Base-by-base conservation (phyloP, 1,139 yeast genomes). In the Meyerozyma smithsonii region DNA sequence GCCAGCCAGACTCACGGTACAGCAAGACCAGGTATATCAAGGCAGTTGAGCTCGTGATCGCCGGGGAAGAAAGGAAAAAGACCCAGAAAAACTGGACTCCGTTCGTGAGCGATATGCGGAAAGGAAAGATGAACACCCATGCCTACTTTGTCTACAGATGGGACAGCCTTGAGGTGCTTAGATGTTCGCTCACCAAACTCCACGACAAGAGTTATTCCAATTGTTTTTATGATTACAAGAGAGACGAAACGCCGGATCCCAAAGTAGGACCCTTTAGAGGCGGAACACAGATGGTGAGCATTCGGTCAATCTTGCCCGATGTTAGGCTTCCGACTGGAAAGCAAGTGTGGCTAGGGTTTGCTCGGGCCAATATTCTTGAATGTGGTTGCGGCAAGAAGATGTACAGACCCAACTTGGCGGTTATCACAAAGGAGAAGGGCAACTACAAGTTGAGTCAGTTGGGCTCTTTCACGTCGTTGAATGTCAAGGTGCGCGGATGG, bases 321-420 rank as follows among this genome's bases (percentile, higher is more conserved):
- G 35, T 42, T 11, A 37, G 51, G 37, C 36, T 52, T 5, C 54
- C 57, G 0, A 38, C 42, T 4, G 47, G 49, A 17, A 50, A 62
- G 38, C 61, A 59, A 40, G 46, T 60, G 8, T 66, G 69, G 70
- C 42, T 64, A 2, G 69, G 69, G 3, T 61, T 66, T 41, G 65
- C 69, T 2, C 48, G 72, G 36, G 68, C 71, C 5, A 71, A 66
- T 47, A 43, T 66, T 8, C 45, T 45, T 34, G 39, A 49, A n/a
- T 66, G 72, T 50, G 71, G 70, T 4, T 66, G 72, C 49, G 69
- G 69, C 16, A 44, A 42, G 11, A 52, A 57, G 26, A 59, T 64
- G 56, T 66, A 66, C 48, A 50, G 72, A 33, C 72, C 72, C 8
- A 64, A 66, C 41, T 43, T 66, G 39, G 66, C 55, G 10, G 54